These are phyloP conservation scores for Paramyrothecium sp. DNA, from an alignment of 2,329 filamentous ascomycete species.

Conservation along the genomic window DNA sequence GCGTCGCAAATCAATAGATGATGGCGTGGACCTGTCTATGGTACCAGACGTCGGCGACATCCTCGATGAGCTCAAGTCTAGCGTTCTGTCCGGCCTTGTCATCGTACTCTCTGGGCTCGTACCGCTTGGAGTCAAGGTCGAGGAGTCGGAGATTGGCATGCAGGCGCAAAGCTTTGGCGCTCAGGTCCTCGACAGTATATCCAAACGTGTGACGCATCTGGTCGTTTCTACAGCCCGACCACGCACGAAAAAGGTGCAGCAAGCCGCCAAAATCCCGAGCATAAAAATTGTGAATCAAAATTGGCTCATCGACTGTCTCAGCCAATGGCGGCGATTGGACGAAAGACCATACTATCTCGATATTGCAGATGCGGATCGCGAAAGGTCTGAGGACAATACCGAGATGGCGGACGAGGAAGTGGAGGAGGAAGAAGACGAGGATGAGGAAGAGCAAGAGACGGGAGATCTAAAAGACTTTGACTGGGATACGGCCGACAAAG, in stretches of 20 bases:
- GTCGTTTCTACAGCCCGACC: constrained; percentile 69
- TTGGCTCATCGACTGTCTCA: constrained; percentile 85
- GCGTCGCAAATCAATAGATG: constrained; percentile 31
- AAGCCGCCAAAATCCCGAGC: constrained; percentile 73
- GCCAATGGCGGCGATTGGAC: constrained; percentile 77
- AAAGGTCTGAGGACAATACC: constrained; percentile 28
- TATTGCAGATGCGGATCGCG: constrained; percentile 68
- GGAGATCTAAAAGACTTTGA: constrained; percentile 57
- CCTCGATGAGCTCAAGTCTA: constrained; percentile 78
- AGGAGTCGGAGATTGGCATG: constrained; percentile 80
- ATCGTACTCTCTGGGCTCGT: constrained; percentile 91
- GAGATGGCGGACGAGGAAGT: constrained; percentile 25
- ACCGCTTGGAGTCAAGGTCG: constrained; percentile 75
- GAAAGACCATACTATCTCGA: constrained; percentile 76
- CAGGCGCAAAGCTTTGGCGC: constrained; percentile 89
- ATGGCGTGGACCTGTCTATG: constrained; percentile 41
- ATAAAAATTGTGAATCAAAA: constrained; percentile 91
- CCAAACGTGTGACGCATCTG: constrained; percentile 67
- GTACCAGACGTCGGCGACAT: constrained; percentile 85
- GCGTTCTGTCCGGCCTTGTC: constrained; percentile 70
- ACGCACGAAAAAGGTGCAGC: constrained; percentile 86
- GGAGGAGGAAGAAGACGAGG: constrained; percentile 21
- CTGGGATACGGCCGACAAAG: constrained; percentile 65
- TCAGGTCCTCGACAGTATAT: constrained; percentile 54
- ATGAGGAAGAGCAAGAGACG: constrained; percentile 20